Percentiles rank a stretch among this genome's conserved stretches.
Conservation (phyloP, 75 land plant genomes). For the Chamaecyparis obtusa region DNA sequence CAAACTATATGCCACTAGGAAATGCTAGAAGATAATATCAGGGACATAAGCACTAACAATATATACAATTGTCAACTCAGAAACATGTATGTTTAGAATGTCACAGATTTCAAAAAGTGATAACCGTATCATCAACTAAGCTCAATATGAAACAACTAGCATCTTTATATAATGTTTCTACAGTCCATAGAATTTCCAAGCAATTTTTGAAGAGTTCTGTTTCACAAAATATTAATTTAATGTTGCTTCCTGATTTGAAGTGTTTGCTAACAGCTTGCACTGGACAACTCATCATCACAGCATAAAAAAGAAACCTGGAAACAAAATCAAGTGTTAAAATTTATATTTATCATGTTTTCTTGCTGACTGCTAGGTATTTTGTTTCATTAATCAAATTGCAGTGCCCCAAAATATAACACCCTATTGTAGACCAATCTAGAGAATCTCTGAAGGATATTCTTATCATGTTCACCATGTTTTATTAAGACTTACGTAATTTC, state of each 20-base stretch:
- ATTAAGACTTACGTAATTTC: no score
- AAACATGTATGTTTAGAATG: not conserved
- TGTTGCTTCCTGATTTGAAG: not conserved
- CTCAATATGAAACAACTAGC: not conserved
- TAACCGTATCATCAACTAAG: not conserved
- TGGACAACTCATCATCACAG: not conserved
- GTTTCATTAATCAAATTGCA: no score
- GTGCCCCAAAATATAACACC: no score
- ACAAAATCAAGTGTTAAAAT: not conserved
- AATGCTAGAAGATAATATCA: not conserved
- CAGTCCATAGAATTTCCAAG: not conserved
- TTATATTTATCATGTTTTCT: not conserved
- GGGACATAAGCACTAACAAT: not conserved
- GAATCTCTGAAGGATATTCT: no score
- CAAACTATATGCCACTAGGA: not conserved
- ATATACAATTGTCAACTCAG: not conserved
- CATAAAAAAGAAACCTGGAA: not conserved
- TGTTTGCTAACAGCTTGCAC: no score
- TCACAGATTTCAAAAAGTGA: not conserved
- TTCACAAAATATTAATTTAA: not conserved
- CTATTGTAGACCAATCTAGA: no score
- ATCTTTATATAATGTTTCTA: not conserved
- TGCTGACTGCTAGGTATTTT: not conserved
- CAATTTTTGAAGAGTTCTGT: not conserved
- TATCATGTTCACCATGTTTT: no score